Evolutionary conservation across 1,284 basidiomycete species (phyloP), one percentile per base, ranked within the genome.

Genomic region (Chondrostereum purpureum): DNA sequence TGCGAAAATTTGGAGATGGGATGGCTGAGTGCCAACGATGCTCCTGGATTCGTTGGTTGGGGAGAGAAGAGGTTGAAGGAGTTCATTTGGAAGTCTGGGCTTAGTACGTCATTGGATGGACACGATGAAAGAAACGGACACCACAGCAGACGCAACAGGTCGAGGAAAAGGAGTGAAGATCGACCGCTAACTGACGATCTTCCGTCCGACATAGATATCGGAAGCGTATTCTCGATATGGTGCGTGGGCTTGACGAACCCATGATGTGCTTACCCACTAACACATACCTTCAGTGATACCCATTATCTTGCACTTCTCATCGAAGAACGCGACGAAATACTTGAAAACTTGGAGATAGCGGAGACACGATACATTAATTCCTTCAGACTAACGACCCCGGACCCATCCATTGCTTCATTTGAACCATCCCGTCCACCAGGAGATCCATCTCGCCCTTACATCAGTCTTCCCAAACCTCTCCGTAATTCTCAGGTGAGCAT

Each of bases 351-450:
- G 5, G 88, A 92, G 64, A 74, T 81, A 41, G 83, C 85, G 2
- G 88, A 90, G 64, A 77, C 83, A 4, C 75, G 73, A 55, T 90
- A 89, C 57, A 87, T 91, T 53, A 69, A 70, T 42, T 86, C 83
- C 0, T 88, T 89, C 67, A 68, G 76, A n/a, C 65, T 83, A 5
- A 75, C 77, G 0, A 84, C 83, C 0, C 82, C 83, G 4, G 80
- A 81, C 47, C 80, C 80, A 69, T 89, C 75, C 55, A 73, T 78
- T 46, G 64, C 69, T 21, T 73, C 76, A 60, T 74, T 65, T 44
- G 66, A 73, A 36, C 63, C 68, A 12, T 60, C 67, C 5, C 53
- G 61, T 11, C 61, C 58, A 23, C 58, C 63, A 16, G 51, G 60
- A 21, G 69, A 72, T 50, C 58, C 64, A 6, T 59, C 53, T 16